Conservation (phyloP, 495 filamentous ascomycete genomes). For the Achaetomiella virescens region DNA sequence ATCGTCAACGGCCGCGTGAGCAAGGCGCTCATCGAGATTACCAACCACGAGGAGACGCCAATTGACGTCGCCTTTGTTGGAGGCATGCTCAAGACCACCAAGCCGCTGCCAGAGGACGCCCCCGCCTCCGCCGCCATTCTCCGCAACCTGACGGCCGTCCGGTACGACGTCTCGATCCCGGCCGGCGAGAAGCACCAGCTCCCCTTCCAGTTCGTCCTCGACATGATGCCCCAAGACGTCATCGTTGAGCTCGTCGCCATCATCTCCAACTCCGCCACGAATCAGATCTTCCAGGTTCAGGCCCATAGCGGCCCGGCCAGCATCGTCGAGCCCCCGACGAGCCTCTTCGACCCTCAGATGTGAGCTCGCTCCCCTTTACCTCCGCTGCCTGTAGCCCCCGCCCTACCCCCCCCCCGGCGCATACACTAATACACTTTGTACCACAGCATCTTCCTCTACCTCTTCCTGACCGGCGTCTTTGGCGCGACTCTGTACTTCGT, state of each 20-base stretch:
- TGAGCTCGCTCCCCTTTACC: slow-evolving; percentile 43
- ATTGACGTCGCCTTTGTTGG: slow-evolving; percentile 72
- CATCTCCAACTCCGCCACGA: slow-evolving; percentile 55
- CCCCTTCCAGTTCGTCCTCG: slow-evolving; percentile 78
- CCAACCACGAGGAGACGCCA: slow-evolving; percentile 74
- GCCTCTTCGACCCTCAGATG: slow-evolving; percentile 95
- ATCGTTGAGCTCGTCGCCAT: slow-evolving; percentile 67
- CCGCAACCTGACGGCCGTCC: slow-evolving; percentile 75
- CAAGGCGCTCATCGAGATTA: slow-evolving; percentile 69
- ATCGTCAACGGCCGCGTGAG: slow-evolving; percentile 90
- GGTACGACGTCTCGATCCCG: slow-evolving; percentile 69
- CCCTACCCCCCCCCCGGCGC: slow-evolving; percentile 1
- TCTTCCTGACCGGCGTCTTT: slow-evolving; percentile 76
- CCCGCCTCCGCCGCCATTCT: slow-evolving; percentile 53
- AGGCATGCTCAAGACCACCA: slow-evolving; percentile 61
- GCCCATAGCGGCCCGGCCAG: slow-evolving; percentile 83
- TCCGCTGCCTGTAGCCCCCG: no score
- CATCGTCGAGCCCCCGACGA: slow-evolving; percentile 87
- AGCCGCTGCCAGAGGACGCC: slow-evolving; percentile 41
- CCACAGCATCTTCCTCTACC: slow-evolving; percentile 88
- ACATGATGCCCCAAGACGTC: slow-evolving; percentile 90
- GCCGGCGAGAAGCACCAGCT: slow-evolving; percentile 70
- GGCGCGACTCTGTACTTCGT: slow-evolving; percentile 84
- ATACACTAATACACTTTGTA: slow-evolving; percentile 12
- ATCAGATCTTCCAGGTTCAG: slow-evolving; percentile 64